phyloP scores from a whole-genome alignment of 805 yeast genomes.

The Yarrowia sp. region DNA sequence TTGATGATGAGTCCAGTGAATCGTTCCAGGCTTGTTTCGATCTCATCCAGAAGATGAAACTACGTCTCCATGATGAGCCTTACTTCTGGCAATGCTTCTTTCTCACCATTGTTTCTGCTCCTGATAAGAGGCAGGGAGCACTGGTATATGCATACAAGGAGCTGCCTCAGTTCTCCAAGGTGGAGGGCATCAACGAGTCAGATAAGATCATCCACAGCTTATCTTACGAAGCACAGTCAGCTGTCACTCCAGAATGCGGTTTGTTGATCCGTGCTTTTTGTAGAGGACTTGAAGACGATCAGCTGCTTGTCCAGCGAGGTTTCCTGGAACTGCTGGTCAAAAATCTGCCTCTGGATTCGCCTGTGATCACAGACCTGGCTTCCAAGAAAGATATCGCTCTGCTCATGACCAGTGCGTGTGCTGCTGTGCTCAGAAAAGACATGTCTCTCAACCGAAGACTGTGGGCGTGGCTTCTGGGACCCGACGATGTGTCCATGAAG shows the following conservation, averaged over 20 bases:
- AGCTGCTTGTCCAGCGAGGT: conserved; percentile 81
- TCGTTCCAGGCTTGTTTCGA: conserved; percentile 67
- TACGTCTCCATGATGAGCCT: conserved; percentile 65
- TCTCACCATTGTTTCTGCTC: conserved; percentile 73
- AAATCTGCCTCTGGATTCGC: conserved; percentile 69
- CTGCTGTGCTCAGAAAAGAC: conserved; percentile 78
- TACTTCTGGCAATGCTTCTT: conserved; percentile 89
- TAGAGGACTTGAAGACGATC: conserved; percentile 69
- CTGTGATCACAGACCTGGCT: conserved; percentile 58
- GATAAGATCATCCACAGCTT: conserved; percentile 33
- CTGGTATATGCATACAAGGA: conserved; percentile 72
- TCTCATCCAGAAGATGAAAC: conserved; percentile 66
- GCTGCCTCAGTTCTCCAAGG: conserved; percentile 62
- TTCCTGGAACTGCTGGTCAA: conserved; percentile 80
- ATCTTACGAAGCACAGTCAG: conserved; percentile 60
- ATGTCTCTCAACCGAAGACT: conserved; percentile 93
- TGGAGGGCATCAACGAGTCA: conserved; percentile 17
- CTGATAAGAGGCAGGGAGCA: conserved; percentile 84
- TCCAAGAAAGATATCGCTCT: conserved; percentile 62
- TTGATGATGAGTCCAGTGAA: conserved; percentile 92
- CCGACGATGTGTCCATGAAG: conserved; percentile 59
- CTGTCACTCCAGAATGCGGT: conserved; percentile 81
- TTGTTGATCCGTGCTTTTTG: conserved; percentile 76
- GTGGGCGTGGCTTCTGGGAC: conserved; percentile 93
- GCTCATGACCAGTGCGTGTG: conserved; percentile 67